Evolutionary conservation across 805 yeast species (phyloP), one percentile per base, ranked within the genome.

Genomic region (Clavispora phyllophila): DNA sequence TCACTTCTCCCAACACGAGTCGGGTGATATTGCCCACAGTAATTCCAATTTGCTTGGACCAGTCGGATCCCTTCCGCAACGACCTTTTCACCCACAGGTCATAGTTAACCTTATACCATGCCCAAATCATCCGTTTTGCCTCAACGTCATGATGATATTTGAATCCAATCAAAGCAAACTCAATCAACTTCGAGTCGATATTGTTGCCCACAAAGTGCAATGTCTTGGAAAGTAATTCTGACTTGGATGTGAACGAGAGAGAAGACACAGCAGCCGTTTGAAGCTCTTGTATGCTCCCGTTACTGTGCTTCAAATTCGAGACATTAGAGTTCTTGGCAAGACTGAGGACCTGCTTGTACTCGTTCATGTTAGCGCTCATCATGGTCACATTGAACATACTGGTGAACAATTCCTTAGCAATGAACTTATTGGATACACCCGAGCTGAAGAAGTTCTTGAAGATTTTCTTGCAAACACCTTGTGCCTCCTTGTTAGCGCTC

Each of bases 301-400:
- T 59, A 5, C 75, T 56, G 46, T 73, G 65, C 9, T 61, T 62
- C 51, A 65, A 56, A 9, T 65, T 63, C 5, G 78, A 71, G 2
- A 69, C 68, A 35, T 72, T 66, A 6, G 81, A 68, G 43, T 71
- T 70, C 47, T 78, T 79, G 10, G 73, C 75, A 15, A 82, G 56
- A 25, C 76, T 78, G 26, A 74, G 60, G 5, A 81, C 61, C 50
- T 76, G 81, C 58, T 83, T 83, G 72, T 81, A 83, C 28, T 78
- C 81, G 49, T 77, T 75, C 39, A 62, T 60, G 28, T 63, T 62
- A 33, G 65, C 61, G 5, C 61, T 60, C 23, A 61, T 56, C 26
- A 79, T 62, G 3, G 69, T 59, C 9, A 73, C 60, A 10, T 70
- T 63, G 39, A 82, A 61, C 5, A 72, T 62, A 22, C 76, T 63